phyloP scores from a whole-genome alignment of 352 stramenopile genomes.

The Pythium brassicae region DNA sequence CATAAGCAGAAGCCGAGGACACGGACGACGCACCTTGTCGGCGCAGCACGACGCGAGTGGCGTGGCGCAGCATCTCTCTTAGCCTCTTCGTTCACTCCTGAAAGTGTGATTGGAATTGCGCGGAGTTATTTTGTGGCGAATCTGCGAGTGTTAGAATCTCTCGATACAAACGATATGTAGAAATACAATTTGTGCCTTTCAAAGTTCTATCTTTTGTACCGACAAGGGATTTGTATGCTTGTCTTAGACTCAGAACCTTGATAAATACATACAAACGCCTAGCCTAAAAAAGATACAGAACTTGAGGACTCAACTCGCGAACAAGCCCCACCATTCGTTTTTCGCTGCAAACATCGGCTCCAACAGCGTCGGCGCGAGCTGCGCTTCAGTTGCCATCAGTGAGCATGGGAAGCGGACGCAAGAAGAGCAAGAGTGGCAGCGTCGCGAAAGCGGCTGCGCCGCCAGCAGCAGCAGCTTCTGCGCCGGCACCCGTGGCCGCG shows the following conservation, averaged over 20 bases:
- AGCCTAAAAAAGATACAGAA: neutral
- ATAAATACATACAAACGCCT: neutral
- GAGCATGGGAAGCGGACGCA: slow-evolving; percentile 9
- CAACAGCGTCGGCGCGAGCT: too few relatives aligned
- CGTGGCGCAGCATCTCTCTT: slow-evolving; percentile 26
- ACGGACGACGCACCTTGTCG: slow-evolving; percentile 5
- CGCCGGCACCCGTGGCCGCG: neutral
- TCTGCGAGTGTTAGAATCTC: too few relatives aligned
- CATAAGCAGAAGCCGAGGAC: neutral
- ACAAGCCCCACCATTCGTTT: neutral
- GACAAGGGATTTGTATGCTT: too few relatives aligned
- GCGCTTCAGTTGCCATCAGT: slow-evolving; percentile 2
- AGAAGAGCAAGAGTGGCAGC: slow-evolving; percentile 11
- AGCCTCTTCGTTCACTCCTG: neutral
- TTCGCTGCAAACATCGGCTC: too few relatives aligned
- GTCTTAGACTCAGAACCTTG: too few relatives aligned
- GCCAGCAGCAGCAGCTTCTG: neutral
- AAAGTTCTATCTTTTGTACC: too few relatives aligned
- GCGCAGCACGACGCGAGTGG: slow-evolving; percentile 18
- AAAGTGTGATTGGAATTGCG: neutral
- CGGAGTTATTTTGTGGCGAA: too few relatives aligned
- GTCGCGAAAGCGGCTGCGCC: neutral
- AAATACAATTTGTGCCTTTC: too few relatives aligned
- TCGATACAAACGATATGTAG: too few relatives aligned
- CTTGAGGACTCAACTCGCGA: neutral